Evolutionary conservation across 257 asterid species (phyloP), one percentile per base, ranked within the genome.

Genomic region (Vinca minor): DNA sequence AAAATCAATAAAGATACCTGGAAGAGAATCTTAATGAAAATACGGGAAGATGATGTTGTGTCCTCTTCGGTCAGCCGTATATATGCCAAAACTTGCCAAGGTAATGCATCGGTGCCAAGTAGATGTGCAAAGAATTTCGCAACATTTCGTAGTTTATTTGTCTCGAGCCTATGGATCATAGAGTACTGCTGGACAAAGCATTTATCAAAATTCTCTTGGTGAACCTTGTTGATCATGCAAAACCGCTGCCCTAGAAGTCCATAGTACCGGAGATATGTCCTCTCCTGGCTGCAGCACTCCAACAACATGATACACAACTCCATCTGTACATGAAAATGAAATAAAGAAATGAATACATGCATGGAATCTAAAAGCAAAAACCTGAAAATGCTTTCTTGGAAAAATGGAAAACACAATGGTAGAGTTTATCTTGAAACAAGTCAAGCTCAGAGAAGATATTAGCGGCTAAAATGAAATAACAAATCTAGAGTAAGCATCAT

Each of bases 281-380:
- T 85, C 81, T 93, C 99, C 81, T 93, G 99, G 77, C 96, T 84
- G 87, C 99, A 93, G 76, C 99, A 93, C 76, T 93, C 99, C 80
- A 93, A 70, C 75, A 92, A 65, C 97, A 89, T 89, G 21, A 82
- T 80, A 76, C 96, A 89, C 62, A 92, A 70, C 69, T 89, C 96
- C 96, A 92, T 89, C 98, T 91, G 81, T 73, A 77, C 35, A 66
- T 26, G 28, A 36, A 45, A 67, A 31, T 61, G 4, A 45, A 44
- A 28, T 23, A 62, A 47, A 9, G 26, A 31, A n/a, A 29, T 5
- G 54, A 26, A 38, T 25, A 23, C 18, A 15, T 14, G 14, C 26
- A 36, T n/a, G 32, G 28, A 31, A 41, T 42, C 20, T 45, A 60
- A 38, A 41, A 44, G 3, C 23, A 15, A 29, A 48, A 49, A 10